Evolutionary conservation across 2,329 filamentous ascomycete genomes (phyloP), one percentile per base, ranked within the genome.

Genomic region (Arthrinium puccinioides): DNA sequence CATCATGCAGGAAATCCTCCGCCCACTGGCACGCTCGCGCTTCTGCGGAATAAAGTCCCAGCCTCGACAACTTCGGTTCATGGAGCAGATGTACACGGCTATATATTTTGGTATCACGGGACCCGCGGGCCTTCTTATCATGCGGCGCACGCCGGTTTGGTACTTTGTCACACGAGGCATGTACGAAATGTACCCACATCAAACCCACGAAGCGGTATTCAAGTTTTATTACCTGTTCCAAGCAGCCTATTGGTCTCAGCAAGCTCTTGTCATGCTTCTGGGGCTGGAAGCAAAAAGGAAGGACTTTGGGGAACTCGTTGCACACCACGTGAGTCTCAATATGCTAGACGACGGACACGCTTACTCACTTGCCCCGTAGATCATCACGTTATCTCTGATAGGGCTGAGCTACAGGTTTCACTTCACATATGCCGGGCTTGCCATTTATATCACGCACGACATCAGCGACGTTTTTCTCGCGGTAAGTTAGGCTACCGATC

Each of bases 141-240:
- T 87, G 82, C 72, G 67, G 36, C 67, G 70, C 40, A 80, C 80
- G 21, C 72, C 81, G 3, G 72, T 85, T 21, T 87, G 82, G 82
- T 87, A 84, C 54, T 87, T 87, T 66, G 79, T 82, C 53, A 84
- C 79, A 2, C 68, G 64, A 1, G 79, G 72, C 42, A 86, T 87
- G 79, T 87, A 84, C 52, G 79, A 83, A 50, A 67, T 61, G 0
- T 87, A 82, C 54, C 83, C 83, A 8, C 82, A 87, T 51, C 69
- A 67, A 41, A 74, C 75, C 25, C 81, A 84, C 51, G 74, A 78
- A 27, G 76, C 62, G 5, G 48, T 70, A 6, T 82, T 87, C 66
- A 87, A 87, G 64, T 74, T 79, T 7, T 87, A 86, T 56, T 87
- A 87, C 54, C 64, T 87, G 35, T 70, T 87, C 35, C 76, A 87